Base-by-base conservation (phyloP, 768 basidiomycete species). In the Clathrus columnatus region DNA sequence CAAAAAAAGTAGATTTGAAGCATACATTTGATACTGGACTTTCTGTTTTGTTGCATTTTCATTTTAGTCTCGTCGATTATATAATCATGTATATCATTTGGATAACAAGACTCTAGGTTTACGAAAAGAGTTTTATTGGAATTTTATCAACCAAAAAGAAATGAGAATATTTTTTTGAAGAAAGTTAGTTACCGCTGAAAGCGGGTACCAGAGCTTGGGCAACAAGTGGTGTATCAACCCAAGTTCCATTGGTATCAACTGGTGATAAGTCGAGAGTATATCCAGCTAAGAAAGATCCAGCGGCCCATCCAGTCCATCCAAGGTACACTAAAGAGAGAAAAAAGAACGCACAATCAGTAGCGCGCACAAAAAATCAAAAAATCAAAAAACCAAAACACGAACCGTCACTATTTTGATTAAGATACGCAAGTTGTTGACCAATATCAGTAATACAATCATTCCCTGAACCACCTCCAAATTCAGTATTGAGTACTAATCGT, bases 391-490 rank as follows among this genome's bases (percentile, higher is more conserved):
- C 56, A 18, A 10, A 67, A 42, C 21, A 50, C 71, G 30, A 42
- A 77, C 77, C 76, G 62, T 79, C 77, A 29, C 73, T 73, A 63
- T 77, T 75, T 43, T 67, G 63, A 45, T 74, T 73, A 57, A 75
- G 75, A 67, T 66, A 79, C 0, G 65, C 70, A 28, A 77, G 67
- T 60, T 78, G 74, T 57, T 77, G 68, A 43, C 72, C 76, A 52
- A 51, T 62, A 60, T 70, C 75, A 17, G 66, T 63, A 4, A 72
- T 66, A 60, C 81, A 82, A 7, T 72, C 73, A 7, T 70, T 70
- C 17, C 71, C 69, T 59, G 81, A 73, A 11, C 80, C 80, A 17
- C 80, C 82, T 36, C 82, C 82, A 1, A 79, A 82, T 62, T 83
- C 82, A 8, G 79, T 77, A 63, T 81, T 75, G 61, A 84, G 68